phyloP scores from a whole-genome alignment of 2,329 filamentous ascomycete species.

The Fusarium nanum region DNA sequence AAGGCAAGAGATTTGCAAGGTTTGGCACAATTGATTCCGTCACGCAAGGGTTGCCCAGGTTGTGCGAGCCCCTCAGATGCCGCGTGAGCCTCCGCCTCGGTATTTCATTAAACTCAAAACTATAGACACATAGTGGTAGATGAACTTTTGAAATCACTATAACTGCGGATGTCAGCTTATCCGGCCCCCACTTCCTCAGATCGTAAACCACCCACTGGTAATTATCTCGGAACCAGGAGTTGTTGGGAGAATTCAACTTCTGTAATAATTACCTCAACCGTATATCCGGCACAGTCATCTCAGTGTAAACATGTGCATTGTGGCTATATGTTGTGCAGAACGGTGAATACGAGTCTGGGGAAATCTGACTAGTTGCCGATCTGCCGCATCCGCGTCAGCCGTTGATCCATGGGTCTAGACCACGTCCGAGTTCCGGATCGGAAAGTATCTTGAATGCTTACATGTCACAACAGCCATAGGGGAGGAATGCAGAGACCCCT shows the following conservation, averaged over 20 bases:
- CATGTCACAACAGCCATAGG: background rate
- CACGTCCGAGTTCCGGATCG: background rate
- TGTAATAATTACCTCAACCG: background rate
- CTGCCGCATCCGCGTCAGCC: background rate
- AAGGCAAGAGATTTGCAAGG: background rate
- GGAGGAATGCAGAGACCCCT: no score
- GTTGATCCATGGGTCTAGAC: background rate
- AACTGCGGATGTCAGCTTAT: background rate
- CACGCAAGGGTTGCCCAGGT: no score
- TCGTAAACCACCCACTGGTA: background rate
- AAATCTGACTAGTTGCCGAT: slow-evolving; percentile 1
- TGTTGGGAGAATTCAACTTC: background rate
- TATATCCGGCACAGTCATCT: background rate
- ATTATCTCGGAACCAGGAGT: background rate
- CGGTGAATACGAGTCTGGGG: background rate
- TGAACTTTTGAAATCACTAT: background rate
- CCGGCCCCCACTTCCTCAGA: background rate
- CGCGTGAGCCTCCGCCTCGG: background rate
- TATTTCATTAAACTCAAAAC: no score
- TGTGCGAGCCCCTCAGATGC: background rate
- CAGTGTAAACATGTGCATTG: background rate
- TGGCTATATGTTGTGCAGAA: background rate
- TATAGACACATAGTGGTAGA: background rate
- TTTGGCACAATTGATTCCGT: no score
- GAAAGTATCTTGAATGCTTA: background rate